Base-by-base conservation (phyloP, 2,329 filamentous ascomycete genomes). In the Fusarium ambrosium region DNA sequence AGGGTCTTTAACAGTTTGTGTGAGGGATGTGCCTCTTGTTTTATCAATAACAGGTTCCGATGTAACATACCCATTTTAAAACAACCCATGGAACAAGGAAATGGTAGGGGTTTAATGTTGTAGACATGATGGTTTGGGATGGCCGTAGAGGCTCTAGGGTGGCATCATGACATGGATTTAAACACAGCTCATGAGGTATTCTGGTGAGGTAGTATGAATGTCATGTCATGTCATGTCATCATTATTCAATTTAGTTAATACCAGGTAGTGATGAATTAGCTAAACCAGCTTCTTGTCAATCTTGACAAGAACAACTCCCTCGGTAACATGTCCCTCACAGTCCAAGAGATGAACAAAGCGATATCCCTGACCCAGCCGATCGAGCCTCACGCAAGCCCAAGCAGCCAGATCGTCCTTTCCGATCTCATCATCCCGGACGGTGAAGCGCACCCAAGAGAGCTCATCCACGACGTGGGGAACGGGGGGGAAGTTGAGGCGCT, bases 361-460 rank as follows among this genome's bases (percentile, higher is more conserved):
- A 76, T 94, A 93, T 1, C 97, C 96, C 37, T 89, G 85, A 70
- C 91, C 90, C 69, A 98, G 82, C 9, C 95, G 89, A 83, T 98
- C 95, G 24, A 98, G 89, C 43, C 95, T 89, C 77, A 97, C 92
- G 79, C 95, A 98, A 2, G 94, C 92, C 97, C 97, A 98, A 4
- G 93, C 95, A 13, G 95, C 92, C 66, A 98, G 83, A 69, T 93
- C 89, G 79, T 98, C 95, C 72, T 89, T 89, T 5, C 92, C 91
- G 75, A 95, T 90, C 82, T 96, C 93, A 76, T 97, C 93, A 81
- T 98, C 94, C 82, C 95, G 93, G 75, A 98, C 88, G 78, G 97
- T 95, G 86, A 98, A 94, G 78, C 93, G 88, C 64, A 95, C 87
- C 84, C 95, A 95, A 34, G 91, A 90, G 71, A 95, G 85, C 79